Evolutionary conservation across 805 yeast genomes (phyloP), one percentile per base, ranked within the genome.

Genomic region (Saccharomycopsis sp.): DNA sequence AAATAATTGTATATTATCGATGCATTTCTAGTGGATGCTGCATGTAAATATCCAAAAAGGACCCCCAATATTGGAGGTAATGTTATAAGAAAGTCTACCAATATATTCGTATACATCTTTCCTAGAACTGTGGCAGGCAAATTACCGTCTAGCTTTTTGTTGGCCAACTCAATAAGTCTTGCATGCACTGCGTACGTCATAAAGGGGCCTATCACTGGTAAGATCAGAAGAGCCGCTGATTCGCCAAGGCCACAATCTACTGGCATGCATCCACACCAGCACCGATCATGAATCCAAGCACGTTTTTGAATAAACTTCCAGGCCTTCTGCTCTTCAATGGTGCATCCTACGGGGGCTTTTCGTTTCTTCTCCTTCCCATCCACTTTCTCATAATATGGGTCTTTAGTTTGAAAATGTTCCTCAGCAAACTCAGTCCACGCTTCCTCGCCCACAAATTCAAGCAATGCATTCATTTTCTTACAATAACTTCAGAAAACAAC

Each of bases 251-350:
- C 93, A 63, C 89, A 78, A 71, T 84, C 91, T 63, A 81, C 76
- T 12, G 87, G 85, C 52, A 84, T 85, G 62, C 92, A 85, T 0
- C 96, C 96, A 69, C 87, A 76, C 66, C 89, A 81, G 68, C 96
- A 89, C 64, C 80, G 79, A 69, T 93, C 98, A 68, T 93, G 91
- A 15, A 79, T 67, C 97, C 97, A 92, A 0, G 97, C 97, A 61
- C 82, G 78, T 55, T 73, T 77, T 67, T 86, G 92, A n/a, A 91
- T 74, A 24, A 69, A 72, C 67, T 85, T 87, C 96, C 94, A 93
- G 5, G 78, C 73, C 64, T 80, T 79, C 53, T 78, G 80, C 63
- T 90, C 94, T 44, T 76, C 73, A 55, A 80, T 79, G 2, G 84
- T 74, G 20, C 83, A 78, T 20, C 78, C 78, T 1, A 76, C 78